Evolutionary conservation across 1,284 basidiomycete species (phyloP), one percentile per base, ranked within the genome.

Genomic region (Microbotryum intermedium): DNA sequence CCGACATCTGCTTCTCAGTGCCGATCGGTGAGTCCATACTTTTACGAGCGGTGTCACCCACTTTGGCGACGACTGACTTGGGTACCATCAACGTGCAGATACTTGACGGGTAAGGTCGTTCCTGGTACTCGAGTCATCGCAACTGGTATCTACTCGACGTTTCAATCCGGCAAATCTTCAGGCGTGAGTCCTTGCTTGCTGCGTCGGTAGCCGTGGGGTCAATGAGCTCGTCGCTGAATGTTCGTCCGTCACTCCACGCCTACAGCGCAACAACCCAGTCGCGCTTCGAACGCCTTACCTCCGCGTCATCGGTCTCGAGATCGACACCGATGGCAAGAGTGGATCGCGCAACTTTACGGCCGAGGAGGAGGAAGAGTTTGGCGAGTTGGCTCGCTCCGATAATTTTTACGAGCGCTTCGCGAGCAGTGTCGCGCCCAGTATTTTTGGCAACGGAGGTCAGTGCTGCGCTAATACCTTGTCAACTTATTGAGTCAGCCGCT

Each of bases 131-230:
- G 93, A 58, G 85, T 98, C 51, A 85, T 98, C 63, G 91, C 89
- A 0, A 97, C 95, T 0, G 95, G 95, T 13, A 88, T 99, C 59
- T 97, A 95, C 75, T 94, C 94, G 3, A 97, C 95, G 1, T 98
- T 91, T 74, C 87, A 91, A 66, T 83, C 87, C 0, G 77, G 84
- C 11, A 94, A 91, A 76, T 87, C 88, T 67, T 72, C 83, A 77
- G 60, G 61, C 4, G 47, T 23, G 6, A 11, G 55, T 53, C n/a
- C n/a, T n/a, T n/a, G n/a, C n/a, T n/a, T n/a, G n/a, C n/a, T n/a
- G n/a, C n/a, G n/a, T n/a, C n/a, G n/a, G n/a, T n/a, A n/a, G n/a
- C n/a, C n/a, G n/a, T n/a, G 34, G 18, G 34, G 11, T 16, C 34
- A 16, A 39, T 39, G 34, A 39, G 34, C 34, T 39, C 11, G 13